These are phyloP conservation scores for Mortierella sp. DNA, from an alignment of 371 early-diverging fungal species.

Conservation along the genomic window DNA sequence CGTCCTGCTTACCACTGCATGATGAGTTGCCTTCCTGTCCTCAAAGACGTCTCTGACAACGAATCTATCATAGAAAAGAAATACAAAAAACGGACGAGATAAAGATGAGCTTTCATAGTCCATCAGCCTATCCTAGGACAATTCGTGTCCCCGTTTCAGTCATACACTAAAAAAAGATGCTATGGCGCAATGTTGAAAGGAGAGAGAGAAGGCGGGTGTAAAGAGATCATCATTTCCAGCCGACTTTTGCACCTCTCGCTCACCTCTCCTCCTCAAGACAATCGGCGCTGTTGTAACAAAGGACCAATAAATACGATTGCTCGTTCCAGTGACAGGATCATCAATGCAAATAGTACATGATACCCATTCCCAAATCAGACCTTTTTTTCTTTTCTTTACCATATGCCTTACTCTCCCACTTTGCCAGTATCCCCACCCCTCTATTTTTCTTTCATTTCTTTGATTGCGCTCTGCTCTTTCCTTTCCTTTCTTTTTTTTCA, in stretches of 20 bases:
- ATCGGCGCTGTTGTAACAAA: slow-evolving; percentile 2
- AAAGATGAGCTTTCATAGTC: neutral
- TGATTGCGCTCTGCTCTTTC: neutral
- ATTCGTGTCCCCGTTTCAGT: neutral
- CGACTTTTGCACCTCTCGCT: neutral
- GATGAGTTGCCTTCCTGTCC: slow-evolving; percentile 50
- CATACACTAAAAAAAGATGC: neutral
- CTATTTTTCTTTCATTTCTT: neutral
- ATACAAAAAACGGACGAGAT: neutral
- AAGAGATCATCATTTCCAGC: slow-evolving; percentile 3
- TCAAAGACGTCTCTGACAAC: slow-evolving; percentile 53
- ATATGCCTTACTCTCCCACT: neutral
- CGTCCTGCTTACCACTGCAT: slow-evolving; percentile 49
- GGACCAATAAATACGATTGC: neutral
- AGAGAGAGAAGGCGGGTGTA: neutral
- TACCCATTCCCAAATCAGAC: slow-evolving; percentile 3
- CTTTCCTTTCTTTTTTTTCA: neutral
- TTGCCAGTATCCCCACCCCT: neutral
- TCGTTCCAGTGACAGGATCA: slow-evolving; percentile 32
- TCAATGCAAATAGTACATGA: slow-evolving; percentile 16
- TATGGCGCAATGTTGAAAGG: neutral
- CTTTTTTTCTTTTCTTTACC: neutral
- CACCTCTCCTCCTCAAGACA: neutral
- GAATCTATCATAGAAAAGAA: slow-evolving; percentile 29
- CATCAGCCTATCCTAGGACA: neutral